Percentiles rank a stretch among this genome's conserved stretches.
Evolutionary conservation across 139 green algal genomes (phyloP).

Genomic region (Tetradesmus obliquus): DNA sequence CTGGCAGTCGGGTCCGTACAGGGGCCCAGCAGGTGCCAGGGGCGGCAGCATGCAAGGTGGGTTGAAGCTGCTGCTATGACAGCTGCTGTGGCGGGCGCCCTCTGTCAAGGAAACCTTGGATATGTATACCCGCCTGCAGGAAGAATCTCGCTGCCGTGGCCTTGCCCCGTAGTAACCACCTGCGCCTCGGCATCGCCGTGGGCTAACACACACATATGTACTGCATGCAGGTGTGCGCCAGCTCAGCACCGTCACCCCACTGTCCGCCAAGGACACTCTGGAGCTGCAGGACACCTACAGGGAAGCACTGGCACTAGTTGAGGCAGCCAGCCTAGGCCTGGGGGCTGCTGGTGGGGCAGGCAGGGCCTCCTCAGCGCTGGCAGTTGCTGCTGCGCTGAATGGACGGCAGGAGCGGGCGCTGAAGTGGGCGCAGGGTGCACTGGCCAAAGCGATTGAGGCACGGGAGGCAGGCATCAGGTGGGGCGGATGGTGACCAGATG

Average conservation of each 20-base stretch:
- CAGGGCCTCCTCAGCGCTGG: background rate
- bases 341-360: background rate
- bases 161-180: too few species aligned
- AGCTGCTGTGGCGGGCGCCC: too few species aligned
- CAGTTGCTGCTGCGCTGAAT: background rate
- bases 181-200: too few species aligned
- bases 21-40: background rate
- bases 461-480: constrained; percentile 61
- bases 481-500: background rate
- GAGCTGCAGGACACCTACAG: constrained; percentile 58
- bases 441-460: constrained; percentile 59
- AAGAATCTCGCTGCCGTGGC: too few species aligned
- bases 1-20: constrained; percentile 60
- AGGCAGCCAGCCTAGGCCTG: constrained; percentile 30
- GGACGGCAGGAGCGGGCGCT: constrained; percentile 44
- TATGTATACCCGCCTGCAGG: too few species aligned
- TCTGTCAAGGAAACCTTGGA: too few species aligned
- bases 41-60: background rate
- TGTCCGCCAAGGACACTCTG: constrained; percentile 51
- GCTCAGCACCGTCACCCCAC: constrained; percentile 37
- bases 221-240: background rate
- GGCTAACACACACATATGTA: background rate
- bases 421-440: constrained; percentile 42
- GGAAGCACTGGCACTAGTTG: constrained; percentile 45
- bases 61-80: background rate